Evolutionary conservation across 192 early-diverging fungal genomes (phyloP).

Genomic region (Spinellus fusiger): DNA sequence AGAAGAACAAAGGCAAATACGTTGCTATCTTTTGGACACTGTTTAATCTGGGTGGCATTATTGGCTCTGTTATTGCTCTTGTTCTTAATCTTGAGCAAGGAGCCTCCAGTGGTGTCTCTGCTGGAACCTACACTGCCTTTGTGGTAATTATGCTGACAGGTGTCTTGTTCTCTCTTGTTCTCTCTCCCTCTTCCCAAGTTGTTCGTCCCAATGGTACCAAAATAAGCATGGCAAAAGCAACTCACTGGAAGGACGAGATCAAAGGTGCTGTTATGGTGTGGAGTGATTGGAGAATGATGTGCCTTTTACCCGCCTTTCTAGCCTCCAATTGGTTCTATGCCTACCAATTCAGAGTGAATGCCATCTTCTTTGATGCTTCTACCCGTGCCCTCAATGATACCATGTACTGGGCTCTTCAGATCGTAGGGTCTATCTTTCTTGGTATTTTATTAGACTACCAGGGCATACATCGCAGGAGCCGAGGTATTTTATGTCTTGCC

Average conservation of each 20-base stretch:
- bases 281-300: conserved; percentile 54
- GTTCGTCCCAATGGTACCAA: conserved; percentile 59
- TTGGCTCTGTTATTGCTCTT: conserved; percentile 72
- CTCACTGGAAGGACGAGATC: conserved; percentile 49
- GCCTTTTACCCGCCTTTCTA: conserved; percentile 62
- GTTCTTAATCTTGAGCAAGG: conserved; percentile 65
- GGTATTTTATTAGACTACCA: conserved; percentile 57
- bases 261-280: conserved; percentile 46
- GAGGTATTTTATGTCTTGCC: conserved; percentile 53
- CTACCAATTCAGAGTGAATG: conserved; percentile 65
- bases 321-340: conserved; percentile 79
- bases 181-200: conserved; percentile 50
- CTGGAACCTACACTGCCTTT: conserved; percentile 67
- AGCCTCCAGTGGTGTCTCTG: conserved; percentile 42
- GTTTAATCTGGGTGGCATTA: conserved; percentile 75
- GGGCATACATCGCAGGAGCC: conserved; percentile 47
- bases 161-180: conserved; percentile 41
- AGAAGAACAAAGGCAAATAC: conserved; percentile 70
- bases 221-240: conserved; percentile 54
- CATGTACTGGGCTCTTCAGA: conserved; percentile 70
- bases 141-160: conserved; percentile 58
- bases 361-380: conserved; percentile 56
- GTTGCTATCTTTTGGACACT: conserved; percentile 86
- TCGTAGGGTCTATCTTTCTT: conserved; percentile 52
- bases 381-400: conserved; percentile 66